phyloP scores from a whole-genome alignment of 129 eudicot species.

The Pseudognaphalium luteoalbum region DNA sequence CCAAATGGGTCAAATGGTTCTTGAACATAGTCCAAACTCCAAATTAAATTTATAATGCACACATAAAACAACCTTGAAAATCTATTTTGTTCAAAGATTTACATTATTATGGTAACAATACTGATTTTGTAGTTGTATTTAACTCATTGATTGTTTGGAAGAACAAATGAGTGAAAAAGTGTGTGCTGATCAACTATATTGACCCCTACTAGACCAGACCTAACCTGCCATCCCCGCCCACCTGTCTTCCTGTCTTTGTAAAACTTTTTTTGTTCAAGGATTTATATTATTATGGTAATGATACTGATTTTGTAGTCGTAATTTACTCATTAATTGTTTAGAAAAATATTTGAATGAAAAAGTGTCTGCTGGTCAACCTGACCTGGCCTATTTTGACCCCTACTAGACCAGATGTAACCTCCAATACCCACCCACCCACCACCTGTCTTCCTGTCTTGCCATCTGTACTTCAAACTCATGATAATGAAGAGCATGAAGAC shows the following conservation, averaged over 20 bases:
- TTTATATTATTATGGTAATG: neutral
- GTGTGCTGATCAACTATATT: neutral
- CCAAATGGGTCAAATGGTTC: constrained; percentile 5
- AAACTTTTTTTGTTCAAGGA: neutral
- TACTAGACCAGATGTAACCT: neutral
- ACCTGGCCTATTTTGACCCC: neutral
- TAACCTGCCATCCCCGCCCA: neutral
- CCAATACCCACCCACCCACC: neutral
- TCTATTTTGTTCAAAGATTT: neutral
- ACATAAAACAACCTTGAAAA: neutral
- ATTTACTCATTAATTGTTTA: neutral
- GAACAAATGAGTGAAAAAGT: neutral
- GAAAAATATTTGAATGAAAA: constrained; percentile 1
- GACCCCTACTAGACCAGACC: neutral
- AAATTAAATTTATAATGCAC: neutral
- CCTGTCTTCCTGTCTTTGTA: constrained; percentile 7
- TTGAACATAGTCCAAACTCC: neutral
- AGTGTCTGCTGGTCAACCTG: neutral
- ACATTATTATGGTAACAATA: neutral
- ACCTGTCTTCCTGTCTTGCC: neutral
- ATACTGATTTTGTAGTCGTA: neutral
- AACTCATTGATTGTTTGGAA: neutral
- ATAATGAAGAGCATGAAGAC: constrained; percentile 12
- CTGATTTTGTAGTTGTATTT: neutral
- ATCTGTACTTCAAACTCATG: constrained; percentile 8